phyloP scores from a whole-genome alignment of 106 monocot genomes.

The Hemerocallis citrina region DNA sequence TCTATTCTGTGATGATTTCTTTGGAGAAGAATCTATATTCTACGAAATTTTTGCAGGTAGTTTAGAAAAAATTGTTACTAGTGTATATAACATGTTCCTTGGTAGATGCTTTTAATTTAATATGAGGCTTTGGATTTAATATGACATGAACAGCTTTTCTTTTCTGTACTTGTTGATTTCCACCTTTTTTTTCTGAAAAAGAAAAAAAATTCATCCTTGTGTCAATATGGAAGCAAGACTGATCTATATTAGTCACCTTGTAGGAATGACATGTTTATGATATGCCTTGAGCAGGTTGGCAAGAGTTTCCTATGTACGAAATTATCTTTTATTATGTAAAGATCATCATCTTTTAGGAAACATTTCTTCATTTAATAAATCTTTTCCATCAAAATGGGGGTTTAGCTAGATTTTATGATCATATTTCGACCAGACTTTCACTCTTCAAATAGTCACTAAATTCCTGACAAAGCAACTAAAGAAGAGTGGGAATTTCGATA shows the following conservation, averaged over 20 bases:
- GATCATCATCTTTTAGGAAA: background rate
- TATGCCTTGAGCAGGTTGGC: too few relatives aligned
- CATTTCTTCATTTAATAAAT: background rate
- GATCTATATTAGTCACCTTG: background rate
- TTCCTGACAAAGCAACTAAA: too few relatives aligned
- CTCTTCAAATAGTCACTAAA: too few relatives aligned
- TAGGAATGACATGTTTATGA: background rate
- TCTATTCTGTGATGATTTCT: slow-evolving; percentile 94
- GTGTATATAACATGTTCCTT: background rate
- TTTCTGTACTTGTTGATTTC: background rate
- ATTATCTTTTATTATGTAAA: background rate
- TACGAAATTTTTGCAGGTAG: slow-evolving; percentile 98
- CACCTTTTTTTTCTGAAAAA: background rate
- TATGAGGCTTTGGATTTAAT: too few relatives aligned
- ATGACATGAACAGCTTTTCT: background rate
- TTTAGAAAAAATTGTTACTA: background rate
- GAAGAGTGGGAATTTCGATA: too few relatives aligned
- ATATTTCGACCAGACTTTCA: too few relatives aligned
- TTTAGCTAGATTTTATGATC: too few relatives aligned
- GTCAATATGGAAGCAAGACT: background rate
- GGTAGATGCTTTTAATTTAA: too few relatives aligned
- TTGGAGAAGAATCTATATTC: slow-evolving; percentile 88
- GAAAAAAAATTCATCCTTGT: background rate
- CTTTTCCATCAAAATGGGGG: too few relatives aligned
- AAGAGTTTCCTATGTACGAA: too few relatives aligned